phyloP scores from a whole-genome alignment of 2,329 filamentous ascomycete species.

The Venturia carpophila region DNA sequence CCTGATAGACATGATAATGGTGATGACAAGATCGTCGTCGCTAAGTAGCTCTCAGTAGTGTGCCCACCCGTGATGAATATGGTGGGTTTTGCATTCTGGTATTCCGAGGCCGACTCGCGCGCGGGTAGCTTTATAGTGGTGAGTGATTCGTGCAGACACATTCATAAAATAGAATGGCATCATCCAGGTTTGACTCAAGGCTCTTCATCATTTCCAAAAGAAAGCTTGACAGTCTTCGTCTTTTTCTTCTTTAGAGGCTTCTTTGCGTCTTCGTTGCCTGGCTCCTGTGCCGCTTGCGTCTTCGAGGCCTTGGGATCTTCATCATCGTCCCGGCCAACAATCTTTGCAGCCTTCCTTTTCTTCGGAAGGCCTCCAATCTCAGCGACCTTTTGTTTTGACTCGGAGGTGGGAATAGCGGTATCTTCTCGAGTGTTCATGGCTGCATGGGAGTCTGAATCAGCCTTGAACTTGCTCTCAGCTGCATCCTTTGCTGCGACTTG shows the following conservation, averaged over 20 bases:
- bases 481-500: slow-evolving; percentile 19
- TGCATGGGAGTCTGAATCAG: slow-evolving; percentile 1
- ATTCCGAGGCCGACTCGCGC: neutral
- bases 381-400: slow-evolving; percentile 25
- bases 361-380: slow-evolving; percentile 28
- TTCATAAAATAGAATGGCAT: too few relatives aligned
- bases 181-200: neutral
- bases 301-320: slow-evolving; percentile 26
- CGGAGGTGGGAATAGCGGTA: neutral
- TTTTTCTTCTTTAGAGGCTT: slow-evolving; percentile 20
- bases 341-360: slow-evolving; percentile 33
- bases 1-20: neutral
- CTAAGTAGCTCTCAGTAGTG: too few relatives aligned
- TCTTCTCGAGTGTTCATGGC: neutral
- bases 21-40: too few relatives aligned
- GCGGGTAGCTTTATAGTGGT: neutral
- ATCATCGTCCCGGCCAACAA: slow-evolving; percentile 28
- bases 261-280: slow-evolving; percentile 6
- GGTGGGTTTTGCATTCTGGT: neutral
- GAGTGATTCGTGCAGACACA: neutral
- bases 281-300: slow-evolving; percentile 26
- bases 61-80: neutral
- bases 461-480: slow-evolving; percentile 17
- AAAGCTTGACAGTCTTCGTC: slow-evolving; percentile 19
- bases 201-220: slow-evolving; percentile 20